Conservation (phyloP, 768 basidiomycete species). For the Hygrocybe coccinea region DNA sequence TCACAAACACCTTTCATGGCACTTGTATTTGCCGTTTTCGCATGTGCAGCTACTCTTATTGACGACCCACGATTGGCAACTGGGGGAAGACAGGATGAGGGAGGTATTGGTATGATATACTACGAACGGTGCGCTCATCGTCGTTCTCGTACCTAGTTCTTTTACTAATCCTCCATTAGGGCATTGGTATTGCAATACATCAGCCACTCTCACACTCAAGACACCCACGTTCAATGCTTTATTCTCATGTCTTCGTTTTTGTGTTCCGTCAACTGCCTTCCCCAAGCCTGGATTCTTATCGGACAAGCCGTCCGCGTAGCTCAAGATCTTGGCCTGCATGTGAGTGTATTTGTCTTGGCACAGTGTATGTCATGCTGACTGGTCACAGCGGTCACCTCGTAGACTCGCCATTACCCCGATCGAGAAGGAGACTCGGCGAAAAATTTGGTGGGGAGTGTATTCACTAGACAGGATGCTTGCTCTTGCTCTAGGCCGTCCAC, state of each 20-base stretch:
- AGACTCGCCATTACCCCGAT: constrained; percentile 63
- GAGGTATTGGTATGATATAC: constrained; percentile 85
- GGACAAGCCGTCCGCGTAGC: constrained; percentile 87
- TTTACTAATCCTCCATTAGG: constrained; percentile 37
- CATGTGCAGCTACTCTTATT: constrained; percentile 78
- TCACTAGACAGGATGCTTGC: constrained; percentile 89
- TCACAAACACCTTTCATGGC: constrained; percentile 72
- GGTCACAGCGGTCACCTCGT: constrained; percentile 69
- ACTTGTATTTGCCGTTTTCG: constrained; percentile 83
- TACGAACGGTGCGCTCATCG: constrained; percentile 66
- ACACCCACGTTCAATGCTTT: constrained; percentile 86
- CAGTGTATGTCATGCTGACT: constrained; percentile 16
- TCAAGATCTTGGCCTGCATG: constrained; percentile 89
- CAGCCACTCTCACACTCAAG: constrained; percentile 79
- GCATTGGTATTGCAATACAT: constrained; percentile 90
- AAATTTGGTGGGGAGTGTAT: constrained; percentile 95
- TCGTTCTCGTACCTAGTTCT: constrained; percentile 7
- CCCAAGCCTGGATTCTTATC: constrained; percentile 89
- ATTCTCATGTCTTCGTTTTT: constrained; percentile 86
- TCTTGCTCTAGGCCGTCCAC: constrained; percentile 79
- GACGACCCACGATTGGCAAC: constrained; percentile 62
- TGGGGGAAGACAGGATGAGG: constrained; percentile 61
- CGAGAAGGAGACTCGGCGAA: constrained; percentile 84
- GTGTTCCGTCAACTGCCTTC: constrained; percentile 88
- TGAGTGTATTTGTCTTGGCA: constrained; percentile 38